phyloP scores from a whole-genome alignment of 129 eudicot genomes.

The Pseudognaphalium luteoalbum region DNA sequence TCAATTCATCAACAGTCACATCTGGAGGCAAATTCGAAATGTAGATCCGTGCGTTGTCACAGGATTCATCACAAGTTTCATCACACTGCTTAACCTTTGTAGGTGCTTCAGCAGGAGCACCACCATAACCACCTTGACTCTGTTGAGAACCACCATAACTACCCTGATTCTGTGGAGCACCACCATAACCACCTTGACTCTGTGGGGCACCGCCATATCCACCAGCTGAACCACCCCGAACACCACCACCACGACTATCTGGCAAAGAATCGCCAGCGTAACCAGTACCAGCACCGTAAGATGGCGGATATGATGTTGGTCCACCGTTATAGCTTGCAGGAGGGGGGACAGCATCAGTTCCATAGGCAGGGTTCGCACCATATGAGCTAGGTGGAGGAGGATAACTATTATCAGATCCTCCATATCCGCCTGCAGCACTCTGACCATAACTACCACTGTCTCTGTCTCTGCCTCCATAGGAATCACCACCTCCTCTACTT shows the following conservation, averaged over 20 bases:
- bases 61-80: slow-evolving; percentile 84
- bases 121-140: slow-evolving; percentile 49
- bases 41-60: slow-evolving; percentile 89
- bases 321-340: slow-evolving; percentile 91
- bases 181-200: slow-evolving; percentile 56
- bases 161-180: slow-evolving; percentile 53
- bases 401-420: slow-evolving; percentile 63
- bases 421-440: slow-evolving; percentile 54
- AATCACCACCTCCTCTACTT: slow-evolving; percentile 57
- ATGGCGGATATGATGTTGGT: slow-evolving; percentile 86
- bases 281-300: slow-evolving; percentile 70
- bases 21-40: slow-evolving; percentile 94
- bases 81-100: slow-evolving; percentile 90
- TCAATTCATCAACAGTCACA: slow-evolving; percentile 80
- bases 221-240: slow-evolving; percentile 74
- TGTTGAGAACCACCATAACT: slow-evolving; percentile 57
- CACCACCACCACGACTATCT: slow-evolving; percentile 49
- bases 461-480: slow-evolving; percentile 69
- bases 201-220: slow-evolving; percentile 67
- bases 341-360: slow-evolving; percentile 89
- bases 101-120: slow-evolving; percentile 57
- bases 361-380: slow-evolving; percentile 59
- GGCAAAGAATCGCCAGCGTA: slow-evolving; percentile 66
- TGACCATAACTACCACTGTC: slow-evolving; percentile 72
- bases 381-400: slow-evolving; percentile 58